Base-by-base conservation (phyloP, 495 filamentous ascomycete species). In the Clohesyomyces aquaticus region DNA sequence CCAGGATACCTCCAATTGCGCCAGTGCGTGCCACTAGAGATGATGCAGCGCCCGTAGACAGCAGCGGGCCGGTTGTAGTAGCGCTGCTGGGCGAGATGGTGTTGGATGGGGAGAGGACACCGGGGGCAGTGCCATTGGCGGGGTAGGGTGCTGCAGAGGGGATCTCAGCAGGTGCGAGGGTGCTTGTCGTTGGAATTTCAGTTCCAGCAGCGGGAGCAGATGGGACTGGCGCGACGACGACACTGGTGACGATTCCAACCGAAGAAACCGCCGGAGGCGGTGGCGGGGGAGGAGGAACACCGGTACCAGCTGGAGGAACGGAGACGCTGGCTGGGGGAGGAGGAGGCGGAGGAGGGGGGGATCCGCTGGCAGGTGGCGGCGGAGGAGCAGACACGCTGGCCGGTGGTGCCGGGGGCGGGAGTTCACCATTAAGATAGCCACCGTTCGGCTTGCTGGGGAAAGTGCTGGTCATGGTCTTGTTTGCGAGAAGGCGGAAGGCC, bases 381-480 rank as follows among this genome's bases (percentile, higher is more conserved):
- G 45, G 45, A n/a, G 16, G 16, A n/a, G 45, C 4, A n/a, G 45
- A n/a, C 16, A 18, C 45, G 18, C 16, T n/a, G 45, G 16, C 18
- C 8, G 8, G 8, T 8, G 16, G 8, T n/a, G 45, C 4, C 8
- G 45, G 16, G 16, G 50, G 50, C 16, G 48, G 23, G 22, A 14
- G 6, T 38, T 38, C 6, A 38, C 32, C 32, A 38, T 41, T 41
- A 28, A 27, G n/a, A 3, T 12, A 10, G 29, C 60, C 63, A 23
- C 55, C 26, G 27, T 10, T 29, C 3, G 14, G 19, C 18, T 35
- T 35, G 12, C 2, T 28, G 1, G 63, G 63, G 16, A 35, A 22
- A 19, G 63, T 62, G 49, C 61, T 65, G 19, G 45, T 51, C 26
- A 55, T 60, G 1, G 59, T 64, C 55, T 66, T 64, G 4, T 38